These are phyloP conservation scores for Globisporangium takayamanum DNA, from an alignment of 352 stramenopile genomes.

Conservation along the genomic window DNA sequence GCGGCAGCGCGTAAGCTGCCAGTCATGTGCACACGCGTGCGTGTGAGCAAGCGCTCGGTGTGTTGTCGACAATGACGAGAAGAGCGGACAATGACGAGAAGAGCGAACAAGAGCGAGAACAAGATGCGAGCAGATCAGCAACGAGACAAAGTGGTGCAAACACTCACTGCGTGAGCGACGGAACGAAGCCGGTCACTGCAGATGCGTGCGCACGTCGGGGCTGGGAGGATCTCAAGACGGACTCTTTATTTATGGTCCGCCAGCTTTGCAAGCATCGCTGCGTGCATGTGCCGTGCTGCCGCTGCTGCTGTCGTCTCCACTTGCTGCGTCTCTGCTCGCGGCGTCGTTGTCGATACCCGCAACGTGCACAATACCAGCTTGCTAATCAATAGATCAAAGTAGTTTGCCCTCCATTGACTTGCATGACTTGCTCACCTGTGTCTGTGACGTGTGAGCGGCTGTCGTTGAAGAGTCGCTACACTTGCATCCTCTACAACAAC, in stretches of 20 bases:
- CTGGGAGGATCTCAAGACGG: constrained; percentile 8
- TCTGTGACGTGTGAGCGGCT: background rate
- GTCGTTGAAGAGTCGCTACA: background rate
- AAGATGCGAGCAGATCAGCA: background rate
- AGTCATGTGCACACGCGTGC: background rate
- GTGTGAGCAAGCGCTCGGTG: background rate
- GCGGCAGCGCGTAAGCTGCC: constrained; percentile 64
- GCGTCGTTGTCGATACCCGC: background rate
- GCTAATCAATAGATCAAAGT: constrained; percentile 8
- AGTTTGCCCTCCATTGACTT: constrained; percentile 2
- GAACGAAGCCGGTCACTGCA: background rate
- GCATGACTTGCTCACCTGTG: background rate
- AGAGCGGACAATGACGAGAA: background rate
- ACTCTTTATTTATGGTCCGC: constrained; percentile 15
- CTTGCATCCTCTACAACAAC: background rate
- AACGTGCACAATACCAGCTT: background rate
- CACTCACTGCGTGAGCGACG: background rate
- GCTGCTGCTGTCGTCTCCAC: background rate
- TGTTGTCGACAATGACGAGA: background rate
- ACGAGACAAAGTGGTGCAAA: background rate
- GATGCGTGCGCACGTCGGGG: background rate
- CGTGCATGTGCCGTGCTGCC: background rate
- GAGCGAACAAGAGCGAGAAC: background rate
- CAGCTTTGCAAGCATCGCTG: background rate
- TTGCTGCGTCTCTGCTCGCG: background rate